Percentiles rank a stretch among this genome's conserved stretches.
These are phyloP conservation scores for Cicer chorassanicum DNA, from an alignment of 306 rosid species.

Conservation along the genomic window DNA sequence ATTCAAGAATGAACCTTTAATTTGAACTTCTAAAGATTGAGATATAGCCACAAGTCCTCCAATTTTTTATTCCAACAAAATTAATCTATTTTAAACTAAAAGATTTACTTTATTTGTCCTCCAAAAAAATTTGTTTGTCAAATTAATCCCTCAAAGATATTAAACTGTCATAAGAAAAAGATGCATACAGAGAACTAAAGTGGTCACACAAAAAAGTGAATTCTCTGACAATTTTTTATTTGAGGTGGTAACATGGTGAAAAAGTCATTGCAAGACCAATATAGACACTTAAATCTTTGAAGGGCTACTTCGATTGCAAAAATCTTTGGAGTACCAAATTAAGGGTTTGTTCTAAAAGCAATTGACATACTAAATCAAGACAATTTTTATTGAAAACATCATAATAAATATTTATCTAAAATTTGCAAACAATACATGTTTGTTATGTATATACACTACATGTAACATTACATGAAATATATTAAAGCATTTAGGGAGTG, in stretches of 20 bases:
- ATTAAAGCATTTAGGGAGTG: slow-evolving; percentile 14
- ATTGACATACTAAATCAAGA: too few relatives aligned
- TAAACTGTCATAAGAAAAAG: background rate
- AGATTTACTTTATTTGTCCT: background rate
- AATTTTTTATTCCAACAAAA: background rate
- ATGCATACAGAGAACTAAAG: background rate
- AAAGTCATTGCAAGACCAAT: background rate
- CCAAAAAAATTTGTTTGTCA: background rate
- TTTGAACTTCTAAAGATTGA: background rate
- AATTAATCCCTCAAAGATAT: background rate
- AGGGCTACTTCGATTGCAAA: background rate
- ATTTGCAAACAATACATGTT: background rate
- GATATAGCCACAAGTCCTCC: background rate
- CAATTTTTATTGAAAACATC: too few relatives aligned
- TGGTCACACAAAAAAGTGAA: background rate
- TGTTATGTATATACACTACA: too few relatives aligned
- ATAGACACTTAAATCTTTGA: background rate
- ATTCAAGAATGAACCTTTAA: background rate
- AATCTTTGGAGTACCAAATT: background rate
- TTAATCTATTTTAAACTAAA: background rate
- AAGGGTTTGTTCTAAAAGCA: background rate
- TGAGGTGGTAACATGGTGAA: background rate
- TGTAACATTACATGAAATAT: too few relatives aligned
- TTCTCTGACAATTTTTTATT: background rate
- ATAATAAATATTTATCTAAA: too few relatives aligned